Evolutionary conservation across 1,139 yeast genomes (phyloP).

Genomic region (Pichia sp.): DNA sequence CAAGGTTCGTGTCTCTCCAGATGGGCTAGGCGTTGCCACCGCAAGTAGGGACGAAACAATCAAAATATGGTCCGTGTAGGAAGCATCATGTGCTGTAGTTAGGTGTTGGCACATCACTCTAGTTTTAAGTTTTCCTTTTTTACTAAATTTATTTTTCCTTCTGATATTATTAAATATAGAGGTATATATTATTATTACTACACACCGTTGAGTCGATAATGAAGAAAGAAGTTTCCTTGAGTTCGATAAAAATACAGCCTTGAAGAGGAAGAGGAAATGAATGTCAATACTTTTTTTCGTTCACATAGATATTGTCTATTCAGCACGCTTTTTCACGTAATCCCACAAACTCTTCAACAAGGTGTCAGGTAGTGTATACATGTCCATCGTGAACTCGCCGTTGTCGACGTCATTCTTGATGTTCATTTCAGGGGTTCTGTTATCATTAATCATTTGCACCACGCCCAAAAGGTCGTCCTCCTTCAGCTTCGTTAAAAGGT

Average conservation of each 20-base stretch:
- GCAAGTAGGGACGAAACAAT: conserved; percentile 70
- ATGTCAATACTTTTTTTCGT: not conserved
- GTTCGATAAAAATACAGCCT: not conserved
- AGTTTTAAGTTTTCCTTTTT: not conserved
- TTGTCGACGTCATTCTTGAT: conserved; percentile 93
- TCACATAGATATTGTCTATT: conserved; percentile 26
- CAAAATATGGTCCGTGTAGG: conserved; percentile 49
- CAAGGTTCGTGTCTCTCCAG: conserved; percentile 63
- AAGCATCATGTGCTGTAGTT: not conserved
- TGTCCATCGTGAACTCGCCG: conserved; percentile 96
- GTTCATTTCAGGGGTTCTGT: conserved; percentile 92
- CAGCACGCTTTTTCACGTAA: conserved; percentile 69
- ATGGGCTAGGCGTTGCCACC: conserved; percentile 70
- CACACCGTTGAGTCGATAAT: not conserved
- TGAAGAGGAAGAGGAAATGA: not conserved
- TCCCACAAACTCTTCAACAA: conserved; percentile 93
- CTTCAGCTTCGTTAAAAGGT: conserved; percentile 77
- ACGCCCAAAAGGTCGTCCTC: conserved; percentile 94
- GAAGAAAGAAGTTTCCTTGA: not conserved
- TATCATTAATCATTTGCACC: conserved; percentile 97
- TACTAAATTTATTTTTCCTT: not conserved
- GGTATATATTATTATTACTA: not conserved
- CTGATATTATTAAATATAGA: not conserved
- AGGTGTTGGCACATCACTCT: not conserved
- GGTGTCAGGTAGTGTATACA: conserved; percentile 89